A percentile compares a stretch with the other conserved stretches of the same genome.
Conservation (phyloP, 352 stramenopile species). For the Globisporangium nagaii region DNA sequence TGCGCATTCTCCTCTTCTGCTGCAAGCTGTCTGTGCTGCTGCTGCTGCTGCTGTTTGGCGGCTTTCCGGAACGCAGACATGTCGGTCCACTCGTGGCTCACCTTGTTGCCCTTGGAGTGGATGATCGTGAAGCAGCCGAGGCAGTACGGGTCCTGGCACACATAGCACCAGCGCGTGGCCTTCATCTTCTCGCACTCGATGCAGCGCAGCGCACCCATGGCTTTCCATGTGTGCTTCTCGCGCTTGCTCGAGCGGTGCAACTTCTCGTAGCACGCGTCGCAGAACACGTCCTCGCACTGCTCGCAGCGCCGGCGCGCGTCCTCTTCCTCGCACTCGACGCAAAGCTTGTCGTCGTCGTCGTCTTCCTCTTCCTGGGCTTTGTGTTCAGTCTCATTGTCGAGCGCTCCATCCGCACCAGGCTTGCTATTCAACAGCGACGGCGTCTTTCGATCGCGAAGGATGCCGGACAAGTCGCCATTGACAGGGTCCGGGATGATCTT, state of each 20-base stretch:
- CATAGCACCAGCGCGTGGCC: constrained; percentile 67
- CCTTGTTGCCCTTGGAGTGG: constrained; percentile 78
- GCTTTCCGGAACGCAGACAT: constrained; percentile 59
- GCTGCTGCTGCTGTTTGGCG: constrained; percentile 28
- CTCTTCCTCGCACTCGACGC: constrained; percentile 76
- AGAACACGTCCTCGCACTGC: constrained; percentile 79
- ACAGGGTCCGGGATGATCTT: constrained; percentile 51
- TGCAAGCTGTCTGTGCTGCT: constrained; percentile 20
- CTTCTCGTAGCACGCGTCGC: constrained; percentile 68
- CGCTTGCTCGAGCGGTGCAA: constrained; percentile 69
- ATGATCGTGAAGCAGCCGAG: constrained; percentile 81
- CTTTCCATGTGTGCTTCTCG: constrained; percentile 72
- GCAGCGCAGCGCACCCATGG: constrained; percentile 67
- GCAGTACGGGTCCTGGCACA: constrained; percentile 77
- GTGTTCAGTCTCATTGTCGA: constrained; percentile 7
- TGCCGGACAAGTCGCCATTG: constrained; percentile 28
- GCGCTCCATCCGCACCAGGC: neutral
- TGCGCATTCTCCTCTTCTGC: constrained; percentile 51
- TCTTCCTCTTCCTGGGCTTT: constrained; percentile 16
- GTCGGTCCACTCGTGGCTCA: constrained; percentile 57
- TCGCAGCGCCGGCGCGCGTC: constrained; percentile 57
- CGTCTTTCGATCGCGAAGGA: constrained; percentile 18
- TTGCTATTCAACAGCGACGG: constrained; percentile 8
- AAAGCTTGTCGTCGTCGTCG: constrained; percentile 55
- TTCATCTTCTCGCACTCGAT: constrained; percentile 86